Conservation (phyloP, 2,329 filamentous ascomycete genomes). For the Septoria linicola region DNA sequence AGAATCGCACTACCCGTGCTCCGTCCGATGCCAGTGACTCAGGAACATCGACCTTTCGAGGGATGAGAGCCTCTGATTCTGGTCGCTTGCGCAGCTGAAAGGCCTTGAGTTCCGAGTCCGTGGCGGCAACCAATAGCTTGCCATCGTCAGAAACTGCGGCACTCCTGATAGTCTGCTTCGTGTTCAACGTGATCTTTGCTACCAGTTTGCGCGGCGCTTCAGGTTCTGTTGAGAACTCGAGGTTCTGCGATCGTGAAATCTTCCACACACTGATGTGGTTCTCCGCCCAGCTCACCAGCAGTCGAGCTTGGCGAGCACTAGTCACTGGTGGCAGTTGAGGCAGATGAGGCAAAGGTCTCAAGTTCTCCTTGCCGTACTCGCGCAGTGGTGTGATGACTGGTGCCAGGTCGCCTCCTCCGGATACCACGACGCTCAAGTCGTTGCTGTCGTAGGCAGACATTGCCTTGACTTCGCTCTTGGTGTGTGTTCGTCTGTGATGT, state of each 20-base stretch:
- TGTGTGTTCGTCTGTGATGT: constrained; percentile 80
- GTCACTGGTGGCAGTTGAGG: constrained; percentile 74
- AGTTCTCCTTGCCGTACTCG: constrained; percentile 74
- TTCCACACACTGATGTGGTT: constrained; percentile 82
- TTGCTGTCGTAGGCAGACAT: constrained; percentile 86
- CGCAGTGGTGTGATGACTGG: constrained; percentile 79
- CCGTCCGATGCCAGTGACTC: constrained; percentile 58
- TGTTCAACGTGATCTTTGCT: constrained; percentile 43
- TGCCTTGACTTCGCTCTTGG: constrained; percentile 86
- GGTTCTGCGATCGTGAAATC: constrained; percentile 49
- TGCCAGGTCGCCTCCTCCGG: constrained; percentile 83
- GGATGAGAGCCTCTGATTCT: constrained; percentile 50
- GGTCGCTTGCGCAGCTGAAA: constrained; percentile 34
- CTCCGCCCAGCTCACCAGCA: constrained; percentile 91
- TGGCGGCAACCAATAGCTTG: constrained; percentile 69
- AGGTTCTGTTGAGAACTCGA: constrained; percentile 31
- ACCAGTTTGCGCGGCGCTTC: constrained; percentile 34
- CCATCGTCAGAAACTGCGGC: constrained; percentile 69
- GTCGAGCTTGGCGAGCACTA: constrained; percentile 69
- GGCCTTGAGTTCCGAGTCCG: constrained; percentile 32
- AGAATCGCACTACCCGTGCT: constrained; percentile 68
- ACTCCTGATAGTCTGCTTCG: constrained; percentile 70
- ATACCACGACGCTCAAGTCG: constrained; percentile 77
- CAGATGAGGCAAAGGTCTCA: constrained; percentile 76
- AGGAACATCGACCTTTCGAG: constrained; percentile 69